phyloP scores from a whole-genome alignment of 169 alveolate species.

The Cryptosporidium sp. region DNA sequence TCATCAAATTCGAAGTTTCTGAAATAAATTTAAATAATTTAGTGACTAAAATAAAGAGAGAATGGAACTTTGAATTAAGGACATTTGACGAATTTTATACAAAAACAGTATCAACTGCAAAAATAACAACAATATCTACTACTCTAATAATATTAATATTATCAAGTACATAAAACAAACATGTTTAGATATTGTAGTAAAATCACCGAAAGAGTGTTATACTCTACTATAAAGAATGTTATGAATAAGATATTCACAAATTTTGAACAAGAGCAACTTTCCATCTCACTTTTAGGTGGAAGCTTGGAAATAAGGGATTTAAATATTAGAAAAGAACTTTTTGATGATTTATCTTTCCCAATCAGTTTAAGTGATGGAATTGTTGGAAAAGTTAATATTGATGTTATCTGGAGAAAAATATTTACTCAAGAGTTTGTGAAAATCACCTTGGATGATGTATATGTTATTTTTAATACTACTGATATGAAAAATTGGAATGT shows the following conservation, averaged over 20 bases:
- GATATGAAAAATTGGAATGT: conserved; percentile 62
- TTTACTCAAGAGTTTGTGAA: conserved; percentile 55
- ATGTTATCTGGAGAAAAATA: conserved; percentile 51
- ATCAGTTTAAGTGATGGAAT: conserved; percentile 39
- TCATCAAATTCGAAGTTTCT: background rate
- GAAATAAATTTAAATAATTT: background rate
- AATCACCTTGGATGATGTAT: conserved; percentile 42
- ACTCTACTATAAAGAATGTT: conserved; percentile 46
- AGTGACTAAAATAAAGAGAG: background rate
- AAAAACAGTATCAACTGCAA: too few relatives aligned
- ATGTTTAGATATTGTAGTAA: conserved; percentile 58
- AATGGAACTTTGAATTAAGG: background rate
- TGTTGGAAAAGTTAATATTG: conserved; percentile 63
- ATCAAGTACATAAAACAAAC: background rate
- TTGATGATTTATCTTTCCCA: conserved; percentile 47
- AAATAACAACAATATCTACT: too few relatives aligned
- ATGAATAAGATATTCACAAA: conserved; percentile 35
- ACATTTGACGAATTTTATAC: too few relatives aligned
- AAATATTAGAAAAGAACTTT: conserved; percentile 35
- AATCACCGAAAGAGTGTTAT: conserved; percentile 60
- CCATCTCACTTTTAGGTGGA: conserved; percentile 41
- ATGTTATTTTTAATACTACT: conserved; percentile 44
- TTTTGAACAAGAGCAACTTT: conserved; percentile 68
- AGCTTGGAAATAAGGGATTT: conserved; percentile 47
- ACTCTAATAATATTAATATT: too few relatives aligned